These are phyloP conservation scores for Pisolithus marmoratus DNA, from an alignment of 768 basidiomycete genomes.

Conservation along the genomic window DNA sequence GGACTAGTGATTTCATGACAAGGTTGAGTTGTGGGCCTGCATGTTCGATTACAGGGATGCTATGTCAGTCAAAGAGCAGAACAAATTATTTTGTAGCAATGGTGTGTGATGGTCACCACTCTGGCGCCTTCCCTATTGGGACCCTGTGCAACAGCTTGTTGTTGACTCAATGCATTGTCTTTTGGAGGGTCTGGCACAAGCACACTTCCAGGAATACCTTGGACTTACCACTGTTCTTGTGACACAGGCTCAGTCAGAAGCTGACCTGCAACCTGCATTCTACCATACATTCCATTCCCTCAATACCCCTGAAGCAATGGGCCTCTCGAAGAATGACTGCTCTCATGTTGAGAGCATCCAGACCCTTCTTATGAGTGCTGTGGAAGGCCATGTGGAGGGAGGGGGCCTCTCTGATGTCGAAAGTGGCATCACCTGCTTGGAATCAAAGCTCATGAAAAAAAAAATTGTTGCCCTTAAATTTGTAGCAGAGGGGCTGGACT, in stretches of 20 bases:
- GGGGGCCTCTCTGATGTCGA: too few species aligned
- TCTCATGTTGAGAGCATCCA: neutral
- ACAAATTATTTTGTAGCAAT: neutral
- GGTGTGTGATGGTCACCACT: too few species aligned
- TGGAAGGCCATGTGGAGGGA: too few species aligned
- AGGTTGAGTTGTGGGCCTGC: neutral
- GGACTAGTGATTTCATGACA: constrained; percentile 1
- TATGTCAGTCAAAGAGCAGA: neutral
- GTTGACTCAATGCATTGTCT: too few species aligned
- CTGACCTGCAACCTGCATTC: neutral
- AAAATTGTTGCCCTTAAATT: neutral
- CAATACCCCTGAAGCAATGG: neutral
- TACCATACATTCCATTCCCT: neutral
- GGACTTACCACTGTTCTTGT: too few species aligned
- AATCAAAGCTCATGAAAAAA: neutral
- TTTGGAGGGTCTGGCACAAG: too few species aligned
- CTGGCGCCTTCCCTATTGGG: too few species aligned
- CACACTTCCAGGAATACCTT: too few species aligned
- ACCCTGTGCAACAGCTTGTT: too few species aligned
- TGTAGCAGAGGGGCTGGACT: neutral
- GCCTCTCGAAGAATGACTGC: neutral
- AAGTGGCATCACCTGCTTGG: neutral
- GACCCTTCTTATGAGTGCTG: neutral
- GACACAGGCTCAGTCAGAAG: too few species aligned
- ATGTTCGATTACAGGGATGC: neutral